Conservation (phyloP, 768 basidiomycete species). For the Auriscalpium microsporum region DNA sequence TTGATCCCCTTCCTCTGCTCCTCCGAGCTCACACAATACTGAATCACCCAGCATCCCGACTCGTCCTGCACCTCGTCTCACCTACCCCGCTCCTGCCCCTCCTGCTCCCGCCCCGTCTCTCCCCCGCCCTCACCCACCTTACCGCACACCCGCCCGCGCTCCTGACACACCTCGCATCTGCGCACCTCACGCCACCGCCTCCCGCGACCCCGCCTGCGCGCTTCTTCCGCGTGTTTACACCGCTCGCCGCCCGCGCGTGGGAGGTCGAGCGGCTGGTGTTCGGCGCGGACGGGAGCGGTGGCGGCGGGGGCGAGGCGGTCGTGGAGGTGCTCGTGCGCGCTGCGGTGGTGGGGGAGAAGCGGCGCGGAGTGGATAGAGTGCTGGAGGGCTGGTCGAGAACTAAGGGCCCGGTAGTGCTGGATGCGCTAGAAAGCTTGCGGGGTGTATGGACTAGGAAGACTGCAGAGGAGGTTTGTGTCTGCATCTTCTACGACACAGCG, state of each 20-base stretch:
- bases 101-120: conserved; percentile 55
- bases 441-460: conserved; percentile 34
- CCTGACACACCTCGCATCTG: conserved; percentile 55
- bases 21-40: not conserved
- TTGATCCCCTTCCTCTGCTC: not conserved
- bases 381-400: conserved; percentile 53
- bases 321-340: conserved; percentile 53
- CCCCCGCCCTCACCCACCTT: conserved; percentile 53
- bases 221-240: conserved; percentile 75
- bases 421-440: conserved; percentile 44
- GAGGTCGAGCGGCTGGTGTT: conserved; percentile 57
- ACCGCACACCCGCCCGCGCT: conserved; percentile 65
- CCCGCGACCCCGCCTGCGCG: conserved; percentile 52
- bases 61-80: conserved; percentile 49
- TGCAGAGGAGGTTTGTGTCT: conserved; percentile 9
- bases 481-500: not conserved
- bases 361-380: conserved; percentile 48
- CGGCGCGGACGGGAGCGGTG: conserved; percentile 45
- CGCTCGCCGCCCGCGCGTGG: conserved; percentile 50
- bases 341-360: conserved; percentile 29
- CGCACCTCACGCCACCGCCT: conserved; percentile 67
- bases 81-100: conserved; percentile 43
- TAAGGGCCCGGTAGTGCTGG: conserved; percentile 36
- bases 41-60: conserved; percentile 32
- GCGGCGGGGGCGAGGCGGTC: conserved; percentile 41